Base-by-base conservation (phyloP, 345 rosid species). In the Microthlaspi erraticum region DNA sequence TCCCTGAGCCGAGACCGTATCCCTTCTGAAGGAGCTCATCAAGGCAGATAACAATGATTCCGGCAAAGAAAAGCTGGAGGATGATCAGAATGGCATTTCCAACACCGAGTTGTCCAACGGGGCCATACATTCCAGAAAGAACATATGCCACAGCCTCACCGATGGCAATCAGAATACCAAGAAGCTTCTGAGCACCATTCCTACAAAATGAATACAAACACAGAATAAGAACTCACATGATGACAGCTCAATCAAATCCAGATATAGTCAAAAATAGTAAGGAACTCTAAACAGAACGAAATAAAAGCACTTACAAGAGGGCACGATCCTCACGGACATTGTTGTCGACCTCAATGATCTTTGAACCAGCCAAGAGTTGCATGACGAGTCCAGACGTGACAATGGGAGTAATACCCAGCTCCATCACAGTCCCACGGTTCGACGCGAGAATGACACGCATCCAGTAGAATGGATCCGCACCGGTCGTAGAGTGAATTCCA, bases 11-110 rank as follows among this genome's bases (percentile, higher is more conserved):
- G 14, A 88, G 80, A 34, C 95, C 95, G 41, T 88, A 88, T 52
- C 94, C 94, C 57, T 88, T 88, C 70, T 86, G 95, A 69, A 88
- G 95, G 20, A 88, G 95, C 71, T 88, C 95, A 68, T 88, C 95
- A 80, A 88, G 77, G 65, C 96, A 89, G 69, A 89, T 85, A 62
- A 89, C 92, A 46, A 89, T 89, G 72, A 89, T 89, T 48, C 92
- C 90, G 0, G 96, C 96, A 80, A 89, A 87, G 81, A 85, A 89
- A 44, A 89, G 96, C 78, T 89, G 92, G 46, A 89, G 71, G 66
- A 89, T 87, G 60, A 89, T 89, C 10, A 89, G 85, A 68, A 89
- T 81, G 71, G 92, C 96, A 76, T 89, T 89, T 53, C 92, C 96
- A 17, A 85, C 96, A 42, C 96, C 96, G 70, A 87, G 88, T 68